These are phyloP conservation scores for Podospora didyma DNA, from an alignment of 495 filamentous ascomycete genomes.

Conservation along the genomic window DNA sequence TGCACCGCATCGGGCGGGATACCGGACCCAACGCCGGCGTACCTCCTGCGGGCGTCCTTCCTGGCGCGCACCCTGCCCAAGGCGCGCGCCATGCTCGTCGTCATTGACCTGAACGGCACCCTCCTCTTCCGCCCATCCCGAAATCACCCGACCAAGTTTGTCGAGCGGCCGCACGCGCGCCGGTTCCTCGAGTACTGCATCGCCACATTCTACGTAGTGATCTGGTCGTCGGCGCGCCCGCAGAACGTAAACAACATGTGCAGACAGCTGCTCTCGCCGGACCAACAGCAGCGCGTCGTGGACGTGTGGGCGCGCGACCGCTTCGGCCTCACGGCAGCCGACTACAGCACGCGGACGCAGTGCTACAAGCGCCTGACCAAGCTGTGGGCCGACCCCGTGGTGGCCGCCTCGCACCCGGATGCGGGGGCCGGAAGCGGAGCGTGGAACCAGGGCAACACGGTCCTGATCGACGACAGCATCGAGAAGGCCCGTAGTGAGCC, in stretches of 20 bases:
- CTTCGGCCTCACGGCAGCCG: conserved; percentile 56
- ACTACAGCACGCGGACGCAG: conserved; percentile 69
- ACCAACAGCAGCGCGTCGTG: conserved; percentile 46
- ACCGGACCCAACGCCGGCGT: conserved; percentile 39
- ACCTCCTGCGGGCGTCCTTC: conserved; percentile 30
- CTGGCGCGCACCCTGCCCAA: conserved; percentile 14
- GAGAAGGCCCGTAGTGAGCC: conserved; percentile 81
- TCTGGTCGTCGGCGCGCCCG: conserved; percentile 85
- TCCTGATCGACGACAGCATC: conserved; percentile 80
- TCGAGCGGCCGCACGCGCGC: conserved; percentile 56
- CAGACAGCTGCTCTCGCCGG: conserved; percentile 40
- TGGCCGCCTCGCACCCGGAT: conserved; percentile 43
- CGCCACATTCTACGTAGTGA: conserved; percentile 66
- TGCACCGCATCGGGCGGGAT: conserved; percentile 45
- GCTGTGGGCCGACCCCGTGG: conserved; percentile 60
- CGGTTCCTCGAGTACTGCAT: conserved; percentile 66
- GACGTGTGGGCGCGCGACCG: conserved; percentile 79
- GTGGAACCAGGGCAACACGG: conserved; percentile 83
- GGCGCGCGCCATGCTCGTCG: conserved; percentile 58
- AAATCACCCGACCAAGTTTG: conserved; percentile 45
- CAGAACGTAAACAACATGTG: conserved; percentile 65
- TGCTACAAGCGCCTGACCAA: conserved; percentile 79
- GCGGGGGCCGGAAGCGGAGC: too few species aligned
- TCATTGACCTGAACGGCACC: conserved; percentile 93
- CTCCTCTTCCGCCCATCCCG: conserved; percentile 64